Evolutionary conservation across 805 yeast genomes (phyloP), one percentile per base, ranked within the genome.

Genomic region (Wickerhamomyces ciferrii): DNA sequence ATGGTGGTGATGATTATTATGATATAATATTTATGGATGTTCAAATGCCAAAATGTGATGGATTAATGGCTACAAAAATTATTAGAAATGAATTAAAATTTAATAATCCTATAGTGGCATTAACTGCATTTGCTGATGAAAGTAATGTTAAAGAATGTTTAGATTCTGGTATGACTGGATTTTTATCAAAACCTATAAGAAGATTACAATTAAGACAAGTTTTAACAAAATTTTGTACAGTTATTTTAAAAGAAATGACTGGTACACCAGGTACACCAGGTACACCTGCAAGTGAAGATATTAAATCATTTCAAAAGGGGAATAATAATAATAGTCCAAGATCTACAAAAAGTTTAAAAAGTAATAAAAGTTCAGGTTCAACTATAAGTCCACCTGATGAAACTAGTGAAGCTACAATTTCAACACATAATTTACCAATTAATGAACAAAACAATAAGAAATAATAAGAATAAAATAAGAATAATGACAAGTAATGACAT

Each of bases 1-100:
- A 34, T 34, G 27, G 47, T 48, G 15, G 51, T 48, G 65, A 65
- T 15, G 69, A 69, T 10, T 57, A 62, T 15, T 89, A 74, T 61
- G 92, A 88, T 61, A 66, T 92, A 45, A 79, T 94, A 2, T 87
- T 92, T 60, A 92, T 92, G 99, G 99, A 92, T 65, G 95, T 92
- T 43, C 97, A 92, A 66, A 92, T 91, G 98, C 98, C 98, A 5
- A 83, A 80, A 56, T 74, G 90, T 53, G 97, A 92, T 62, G 99
- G 99, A 3, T 68, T 91, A 27, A 71, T 81, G 23, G 96, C 97
- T 0, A 90, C 98, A 0, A 79, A 71, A 50, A 72, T 76, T 58
- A 84, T 92, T 32, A 72, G 97, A 40, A 66, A 71, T 17, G 82
- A 84, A 39, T 63, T 86, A 49, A 68, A 74, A 5, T 87, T 77